phyloP scores from a whole-genome alignment of 1,284 basidiomycete genomes.

The Peniophora sp. region DNA sequence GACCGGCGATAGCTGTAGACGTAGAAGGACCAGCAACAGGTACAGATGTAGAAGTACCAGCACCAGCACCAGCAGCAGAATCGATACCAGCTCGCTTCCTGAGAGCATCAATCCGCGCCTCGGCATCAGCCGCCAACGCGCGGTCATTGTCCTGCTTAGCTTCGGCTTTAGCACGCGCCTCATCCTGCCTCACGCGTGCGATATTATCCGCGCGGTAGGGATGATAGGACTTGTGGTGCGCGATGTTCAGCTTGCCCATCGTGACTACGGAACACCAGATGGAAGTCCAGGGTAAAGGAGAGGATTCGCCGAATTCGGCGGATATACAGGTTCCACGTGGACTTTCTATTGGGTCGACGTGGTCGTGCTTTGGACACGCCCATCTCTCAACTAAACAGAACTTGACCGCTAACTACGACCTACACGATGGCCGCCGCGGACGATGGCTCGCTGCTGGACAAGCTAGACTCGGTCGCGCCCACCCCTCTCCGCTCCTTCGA shows the following conservation, averaged over 20 bases:
- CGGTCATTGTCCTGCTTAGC: conserved; percentile 64
- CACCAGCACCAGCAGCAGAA: conserved; percentile 8
- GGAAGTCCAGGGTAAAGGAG: too few relatives aligned
- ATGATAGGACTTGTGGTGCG: conserved; percentile 87
- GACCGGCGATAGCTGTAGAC: too few relatives aligned
- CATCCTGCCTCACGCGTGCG: conserved; percentile 69
- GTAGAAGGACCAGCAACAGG: too few relatives aligned
- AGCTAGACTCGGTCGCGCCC: conserved; percentile 52
- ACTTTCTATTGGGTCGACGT: too few relatives aligned
- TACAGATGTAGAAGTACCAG: too few relatives aligned
- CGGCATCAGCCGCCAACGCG: conserved; percentile 70
- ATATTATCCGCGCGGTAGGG: conserved; percentile 81
- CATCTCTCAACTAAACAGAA: too few relatives aligned
- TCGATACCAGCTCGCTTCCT: conserved; percentile 46
- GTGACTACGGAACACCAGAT: neutral
- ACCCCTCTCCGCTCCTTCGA: conserved; percentile 56
- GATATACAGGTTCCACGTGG: too few relatives aligned
- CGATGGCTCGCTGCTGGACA: conserved; percentile 35
- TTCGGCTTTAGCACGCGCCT: conserved; percentile 65
- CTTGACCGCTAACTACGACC: too few relatives aligned
- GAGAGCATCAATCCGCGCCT: conserved; percentile 65
- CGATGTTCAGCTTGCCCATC: conserved; percentile 81
- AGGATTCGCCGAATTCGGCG: too few relatives aligned
- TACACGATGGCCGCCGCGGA: conserved; percentile 11
- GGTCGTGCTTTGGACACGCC: too few relatives aligned